These are phyloP conservation scores for Xylaria digitata DNA, from an alignment of 2,329 filamentous ascomycete species.

Conservation along the genomic window DNA sequence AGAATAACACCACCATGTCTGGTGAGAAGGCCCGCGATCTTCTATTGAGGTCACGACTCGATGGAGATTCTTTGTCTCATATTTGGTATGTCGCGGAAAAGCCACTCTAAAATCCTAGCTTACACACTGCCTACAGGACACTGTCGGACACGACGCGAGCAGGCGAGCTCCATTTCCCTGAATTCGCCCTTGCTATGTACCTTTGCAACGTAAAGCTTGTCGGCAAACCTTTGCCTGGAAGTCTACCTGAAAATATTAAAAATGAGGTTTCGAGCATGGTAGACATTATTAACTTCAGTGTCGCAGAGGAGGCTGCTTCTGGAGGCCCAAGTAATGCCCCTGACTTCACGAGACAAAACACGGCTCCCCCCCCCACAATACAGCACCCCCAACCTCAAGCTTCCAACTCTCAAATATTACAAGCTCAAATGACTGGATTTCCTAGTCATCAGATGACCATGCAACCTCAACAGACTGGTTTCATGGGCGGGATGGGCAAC, in stretches of 20 bases:
- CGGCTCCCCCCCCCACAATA: constrained; percentile 63
- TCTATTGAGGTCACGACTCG: constrained; percentile 85
- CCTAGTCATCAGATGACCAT: constrained; percentile 68
- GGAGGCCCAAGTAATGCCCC: constrained; percentile 72
- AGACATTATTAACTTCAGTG: constrained; percentile 96
- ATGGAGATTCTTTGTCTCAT: constrained; percentile 87
- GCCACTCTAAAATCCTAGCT: constrained; percentile 34
- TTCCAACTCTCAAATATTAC: constrained; percentile 74
- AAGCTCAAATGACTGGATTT: constrained; percentile 76
- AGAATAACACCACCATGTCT: constrained; percentile 85
- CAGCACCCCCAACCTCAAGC: constrained; percentile 80
- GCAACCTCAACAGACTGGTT: constrained; percentile 77
- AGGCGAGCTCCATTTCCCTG: constrained; percentile 94
- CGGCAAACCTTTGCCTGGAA: constrained; percentile 80
- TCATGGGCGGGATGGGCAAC: constrained; percentile 70
- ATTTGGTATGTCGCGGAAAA: constrained; percentile 75
- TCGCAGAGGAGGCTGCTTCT: constrained; percentile 77
- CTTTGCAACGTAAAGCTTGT: constrained; percentile 94
- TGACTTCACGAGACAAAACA: constrained; percentile 70
- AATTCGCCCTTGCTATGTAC: constrained; percentile 98
- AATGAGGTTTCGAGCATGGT: constrained; percentile 99
- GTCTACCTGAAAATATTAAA: constrained; percentile 84
- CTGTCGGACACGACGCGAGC: constrained; percentile 96
- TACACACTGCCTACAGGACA: constrained; percentile 67
- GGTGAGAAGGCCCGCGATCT: constrained; percentile 93